Evolutionary conservation across 345 rosid genomes (phyloP).

Genomic region (Salix udensis): DNA sequence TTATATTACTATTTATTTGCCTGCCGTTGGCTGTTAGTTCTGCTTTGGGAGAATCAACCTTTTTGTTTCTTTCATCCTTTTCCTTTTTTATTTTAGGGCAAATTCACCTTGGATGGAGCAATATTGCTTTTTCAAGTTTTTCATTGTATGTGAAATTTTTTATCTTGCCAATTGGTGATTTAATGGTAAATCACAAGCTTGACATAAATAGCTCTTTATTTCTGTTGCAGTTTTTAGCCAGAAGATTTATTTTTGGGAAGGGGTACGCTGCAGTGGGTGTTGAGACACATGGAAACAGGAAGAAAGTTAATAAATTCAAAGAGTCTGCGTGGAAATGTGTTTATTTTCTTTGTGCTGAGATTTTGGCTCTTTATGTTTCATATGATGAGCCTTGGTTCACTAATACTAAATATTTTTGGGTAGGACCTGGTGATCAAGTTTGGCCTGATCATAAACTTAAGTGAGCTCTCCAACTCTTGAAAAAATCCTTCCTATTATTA

Average conservation of each 20-base stretch:
- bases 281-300: constrained; percentile 37
- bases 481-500: neutral
- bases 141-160: too few relatives aligned
- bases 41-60: too few relatives aligned
- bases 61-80: too few relatives aligned
- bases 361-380: constrained; percentile 68
- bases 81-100: too few relatives aligned
- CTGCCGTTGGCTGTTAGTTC: too few relatives aligned
- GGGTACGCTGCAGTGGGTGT: constrained; percentile 23
- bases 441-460: constrained; percentile 92
- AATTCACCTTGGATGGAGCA: too few relatives aligned
- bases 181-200: neutral
- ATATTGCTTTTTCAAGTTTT: too few relatives aligned
- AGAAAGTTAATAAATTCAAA: constrained; percentile 70
- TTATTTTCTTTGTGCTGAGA: constrained; percentile 79
- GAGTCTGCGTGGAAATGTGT: constrained; percentile 97
- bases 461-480: constrained; percentile 23
- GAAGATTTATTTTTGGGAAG: constrained; percentile 53
- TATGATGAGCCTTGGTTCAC: constrained; percentile 87
- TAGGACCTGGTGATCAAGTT: constrained; percentile 85
- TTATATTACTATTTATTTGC: too few relatives aligned
- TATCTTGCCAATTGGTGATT: neutral
- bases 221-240: constrained; percentile 55
- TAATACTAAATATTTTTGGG: constrained; percentile 75
- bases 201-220: neutral